A percentile compares a stretch with the other conserved stretches of the same genome.
phyloP scores from a whole-genome alignment of 2,329 filamentous ascomycete genomes.

The Phyllosticta citribraziliensis region DNA sequence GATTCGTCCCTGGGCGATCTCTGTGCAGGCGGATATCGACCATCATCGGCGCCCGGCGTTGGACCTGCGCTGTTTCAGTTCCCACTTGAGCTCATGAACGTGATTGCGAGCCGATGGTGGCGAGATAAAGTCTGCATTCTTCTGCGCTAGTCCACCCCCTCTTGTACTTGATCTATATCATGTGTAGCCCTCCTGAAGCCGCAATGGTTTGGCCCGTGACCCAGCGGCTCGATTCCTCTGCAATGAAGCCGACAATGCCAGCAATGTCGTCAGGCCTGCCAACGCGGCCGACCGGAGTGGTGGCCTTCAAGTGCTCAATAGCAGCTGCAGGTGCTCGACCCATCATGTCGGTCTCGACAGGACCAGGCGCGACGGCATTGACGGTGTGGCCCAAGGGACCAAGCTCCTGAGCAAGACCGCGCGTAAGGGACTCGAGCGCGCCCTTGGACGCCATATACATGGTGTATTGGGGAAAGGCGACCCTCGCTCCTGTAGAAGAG shows the following conservation, averaged over 20 bases:
- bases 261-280: conserved; percentile 47
- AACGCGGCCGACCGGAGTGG: conserved; percentile 43
- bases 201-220: conserved; percentile 45
- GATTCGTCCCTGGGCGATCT: background rate
- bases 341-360: conserved; percentile 49
- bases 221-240: conserved; percentile 35
- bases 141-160: background rate
- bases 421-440: conserved; percentile 50
- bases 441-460: conserved; percentile 51
- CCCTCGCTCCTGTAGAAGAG: conserved; percentile 43
- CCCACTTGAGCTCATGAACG: background rate
- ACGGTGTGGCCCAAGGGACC: conserved; percentile 49
- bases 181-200: conserved; percentile 39
- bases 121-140: background rate
- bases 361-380: conserved; percentile 51
- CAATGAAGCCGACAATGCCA: conserved; percentile 46
- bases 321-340: conserved; percentile 42
- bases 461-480: conserved; percentile 36
- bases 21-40: background rate
- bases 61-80: background rate
- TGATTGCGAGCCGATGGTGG: background rate
- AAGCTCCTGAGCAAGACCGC: conserved; percentile 50
- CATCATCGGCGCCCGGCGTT: background rate
- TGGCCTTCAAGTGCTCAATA: conserved; percentile 39
- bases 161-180: background rate